phyloP scores from a whole-genome alignment of 1,139 yeast genomes.

The Geotrichum cucujoidarum region DNA sequence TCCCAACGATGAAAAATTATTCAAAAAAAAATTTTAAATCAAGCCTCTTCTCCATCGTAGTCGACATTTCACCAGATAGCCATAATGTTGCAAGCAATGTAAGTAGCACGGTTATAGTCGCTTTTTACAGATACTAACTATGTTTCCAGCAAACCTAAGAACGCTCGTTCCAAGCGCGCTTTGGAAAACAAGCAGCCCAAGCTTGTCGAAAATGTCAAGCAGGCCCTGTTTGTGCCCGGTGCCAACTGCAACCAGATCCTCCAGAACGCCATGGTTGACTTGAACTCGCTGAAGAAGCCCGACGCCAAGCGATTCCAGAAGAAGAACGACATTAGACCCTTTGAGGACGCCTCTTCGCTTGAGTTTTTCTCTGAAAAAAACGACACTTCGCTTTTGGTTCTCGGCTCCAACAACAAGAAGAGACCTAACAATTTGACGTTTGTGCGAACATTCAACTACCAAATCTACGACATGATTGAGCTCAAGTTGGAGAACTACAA shows the following conservation, averaged over 20 bases:
- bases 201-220: slow-evolving; percentile 81
- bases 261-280: slow-evolving; percentile 86
- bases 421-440: slow-evolving; percentile 89
- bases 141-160: slow-evolving; percentile 62
- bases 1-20: slow-evolving; percentile 8
- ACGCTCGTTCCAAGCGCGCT: slow-evolving; percentile 94
- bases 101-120: not conserved
- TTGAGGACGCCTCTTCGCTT: slow-evolving; percentile 80
- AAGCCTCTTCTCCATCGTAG: not conserved
- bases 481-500: slow-evolving; percentile 66
- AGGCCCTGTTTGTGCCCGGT: slow-evolving; percentile 90
- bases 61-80: not conserved
- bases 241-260: slow-evolving; percentile 69
- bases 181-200: slow-evolving; percentile 84
- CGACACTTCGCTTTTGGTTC: slow-evolving; percentile 81
- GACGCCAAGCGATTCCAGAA: slow-evolving; percentile 78
- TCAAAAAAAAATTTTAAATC: slow-evolving; percentile 8
- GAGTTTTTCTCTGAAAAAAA: slow-evolving; percentile 95
- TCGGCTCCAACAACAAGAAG: slow-evolving; percentile 79
- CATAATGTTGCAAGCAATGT: slow-evolving; percentile 10
- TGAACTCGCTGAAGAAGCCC: slow-evolving; percentile 90
- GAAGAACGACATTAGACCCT: slow-evolving; percentile 86
- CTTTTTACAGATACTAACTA: not conserved
- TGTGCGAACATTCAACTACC: slow-evolving; percentile 82
- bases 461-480: slow-evolving; percentile 92